A percentile compares a stretch with the other conserved stretches of the same genome.
These are phyloP conservation scores for Stagonosporopsis rhizophila DNA, from an alignment of 2,329 filamentous ascomycete species.

Conservation along the genomic window DNA sequence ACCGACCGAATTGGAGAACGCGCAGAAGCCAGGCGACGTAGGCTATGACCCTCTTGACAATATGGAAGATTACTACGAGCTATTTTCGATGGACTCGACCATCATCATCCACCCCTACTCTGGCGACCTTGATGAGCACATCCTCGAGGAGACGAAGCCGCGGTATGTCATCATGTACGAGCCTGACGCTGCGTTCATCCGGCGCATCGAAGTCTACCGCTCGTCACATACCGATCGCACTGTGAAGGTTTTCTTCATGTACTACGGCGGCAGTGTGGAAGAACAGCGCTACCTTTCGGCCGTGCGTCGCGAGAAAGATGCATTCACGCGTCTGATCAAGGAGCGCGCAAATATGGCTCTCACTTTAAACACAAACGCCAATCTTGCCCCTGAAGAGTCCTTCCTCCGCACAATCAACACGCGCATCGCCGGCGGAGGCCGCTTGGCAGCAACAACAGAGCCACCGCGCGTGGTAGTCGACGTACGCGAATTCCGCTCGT, in stretches of 20 bases:
- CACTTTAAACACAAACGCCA: conserved; percentile 72
- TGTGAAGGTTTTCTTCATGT: conserved; percentile 94
- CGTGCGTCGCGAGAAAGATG: conserved; percentile 93
- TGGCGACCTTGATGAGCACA: conserved; percentile 92
- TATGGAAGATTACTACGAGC: conserved; percentile 89
- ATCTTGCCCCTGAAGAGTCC: conserved; percentile 82
- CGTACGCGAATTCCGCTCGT: conserved; percentile 93
- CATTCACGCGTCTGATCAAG: conserved; percentile 92
- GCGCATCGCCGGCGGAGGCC: conserved; percentile 90
- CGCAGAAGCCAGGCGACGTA: conserved; percentile 75
- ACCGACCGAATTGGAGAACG: conserved; percentile 77
- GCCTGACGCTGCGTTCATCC: conserved; percentile 91
- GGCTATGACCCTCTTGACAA: conserved; percentile 81
- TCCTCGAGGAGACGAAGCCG: conserved; percentile 93
- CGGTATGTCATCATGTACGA: conserved; percentile 99
- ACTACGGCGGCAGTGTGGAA: conserved; percentile 93
- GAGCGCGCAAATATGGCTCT: conserved; percentile 93
- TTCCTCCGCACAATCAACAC: conserved; percentile 97
- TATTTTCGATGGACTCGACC: conserved; percentile 90
- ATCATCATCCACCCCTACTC: conserved; percentile 93
- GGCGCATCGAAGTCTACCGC: conserved; percentile 92
- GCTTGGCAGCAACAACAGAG: conserved; percentile 80
- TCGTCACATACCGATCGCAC: conserved; percentile 90
- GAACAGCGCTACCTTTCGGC: conserved; percentile 91
- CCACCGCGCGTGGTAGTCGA: conserved; percentile 93